Conservation (phyloP, 768 basidiomycete genomes). For the Pisolithus microcarpus region DNA sequence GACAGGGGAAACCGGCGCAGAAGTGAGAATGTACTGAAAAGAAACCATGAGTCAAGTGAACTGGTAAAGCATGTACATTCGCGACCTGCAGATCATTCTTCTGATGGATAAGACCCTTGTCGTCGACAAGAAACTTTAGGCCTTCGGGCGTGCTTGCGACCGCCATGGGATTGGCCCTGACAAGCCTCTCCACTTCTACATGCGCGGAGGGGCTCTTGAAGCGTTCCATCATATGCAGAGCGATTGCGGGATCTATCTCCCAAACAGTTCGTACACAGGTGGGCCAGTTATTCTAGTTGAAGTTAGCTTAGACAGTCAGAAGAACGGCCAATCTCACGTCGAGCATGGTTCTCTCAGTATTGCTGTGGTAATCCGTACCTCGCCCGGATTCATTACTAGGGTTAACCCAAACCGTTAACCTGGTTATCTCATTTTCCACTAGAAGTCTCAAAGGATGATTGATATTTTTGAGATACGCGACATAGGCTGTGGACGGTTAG, state of each 20-base stretch:
- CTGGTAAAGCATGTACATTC: neutral
- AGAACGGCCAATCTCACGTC: constrained; percentile 40
- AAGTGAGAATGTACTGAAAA: constrained; percentile 73
- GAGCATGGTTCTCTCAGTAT: constrained; percentile 49
- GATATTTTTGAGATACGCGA: constrained; percentile 52
- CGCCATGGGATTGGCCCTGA: constrained; percentile 63
- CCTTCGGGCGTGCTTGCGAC: constrained; percentile 78
- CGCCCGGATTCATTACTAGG: constrained; percentile 70
- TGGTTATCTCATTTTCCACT: constrained; percentile 84
- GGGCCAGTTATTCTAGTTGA: constrained; percentile 54
- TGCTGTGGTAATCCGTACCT: constrained; percentile 52
- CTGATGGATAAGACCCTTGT: constrained; percentile 49
- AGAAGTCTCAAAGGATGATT: constrained; percentile 75
- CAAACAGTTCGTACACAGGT: constrained; percentile 66
- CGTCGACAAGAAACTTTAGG: constrained; percentile 70
- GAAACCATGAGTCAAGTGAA: neutral
- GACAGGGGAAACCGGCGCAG: constrained; percentile 83
- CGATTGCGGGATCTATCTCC: constrained; percentile 77
- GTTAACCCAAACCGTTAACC: constrained; percentile 87
- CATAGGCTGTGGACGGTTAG: constrained; percentile 41
- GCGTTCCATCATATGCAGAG: constrained; percentile 78
- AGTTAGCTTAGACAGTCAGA: neutral
- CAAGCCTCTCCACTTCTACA: constrained; percentile 67
- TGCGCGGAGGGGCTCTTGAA: constrained; percentile 65
- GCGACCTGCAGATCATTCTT: constrained; percentile 71